Evolutionary conservation across 1,284 basidiomycete species (phyloP), one percentile per base, ranked within the genome.

Genomic region (Pascua sp.): DNA sequence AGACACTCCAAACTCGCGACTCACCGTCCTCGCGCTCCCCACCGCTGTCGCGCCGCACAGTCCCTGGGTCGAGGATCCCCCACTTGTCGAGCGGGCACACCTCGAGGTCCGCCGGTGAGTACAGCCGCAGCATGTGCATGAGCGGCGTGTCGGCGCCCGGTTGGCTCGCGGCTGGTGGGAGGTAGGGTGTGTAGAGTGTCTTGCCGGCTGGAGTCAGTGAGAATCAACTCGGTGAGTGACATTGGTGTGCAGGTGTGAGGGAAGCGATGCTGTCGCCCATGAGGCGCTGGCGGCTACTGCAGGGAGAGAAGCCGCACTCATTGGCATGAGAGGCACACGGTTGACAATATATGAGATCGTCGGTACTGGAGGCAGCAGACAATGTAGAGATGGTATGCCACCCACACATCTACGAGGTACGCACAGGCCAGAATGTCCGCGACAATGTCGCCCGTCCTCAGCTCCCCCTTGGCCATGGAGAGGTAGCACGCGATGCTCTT

Each of bases 21-120:
- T 42, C 55, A 76, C 75, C 71, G 49, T 76, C 65, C 49, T 75
- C 71, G 16, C 70, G 46, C n/a, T 50, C 17, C n/a, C 47, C 24
- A 2, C 49, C 54, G 11, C 56, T 8, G 53, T 72, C 73, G 10
- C 58, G 51, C 11, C 73, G 59, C 15, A 50, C 41, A 13, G 56
- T 48, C 10, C 75, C 72, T 0, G 75, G 73, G 53, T 77, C 76
- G 1, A 76, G 56, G 15, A 78, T 77, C 1, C 75, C 76, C 76
- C 76, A 78, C 50, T 72, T 75, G 58, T 78, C 76, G 12, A 68
- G 42, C 8, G 69, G 68, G 55, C 73, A 75, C 13, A 16, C 41
- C 1, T 59, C 60, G 3, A 74, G 64, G 56, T 78, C 76, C 5
- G 59, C 59, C 0, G 50, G 36, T 2, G 70, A 69, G 57, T 77